Conservation (phyloP, 805 yeast species). For the Kazachstania psychrophila region DNA sequence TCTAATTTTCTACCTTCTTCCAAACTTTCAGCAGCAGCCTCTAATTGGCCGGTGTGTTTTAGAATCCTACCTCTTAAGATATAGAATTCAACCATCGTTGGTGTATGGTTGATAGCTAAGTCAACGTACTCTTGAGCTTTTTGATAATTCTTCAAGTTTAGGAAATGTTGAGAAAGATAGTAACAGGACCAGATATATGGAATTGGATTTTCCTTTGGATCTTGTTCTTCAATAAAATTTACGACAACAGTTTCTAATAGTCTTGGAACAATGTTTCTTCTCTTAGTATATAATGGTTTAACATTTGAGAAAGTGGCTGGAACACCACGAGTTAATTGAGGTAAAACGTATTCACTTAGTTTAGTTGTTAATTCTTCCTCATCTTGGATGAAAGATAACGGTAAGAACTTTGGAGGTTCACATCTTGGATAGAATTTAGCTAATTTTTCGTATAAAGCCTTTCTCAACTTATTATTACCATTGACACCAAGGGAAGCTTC, state of each 20-base stretch:
- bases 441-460: slow-evolving; percentile 55
- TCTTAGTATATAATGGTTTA: slow-evolving; percentile 61
- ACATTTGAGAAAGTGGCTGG: slow-evolving; percentile 85
- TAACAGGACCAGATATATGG: slow-evolving; percentile 56
- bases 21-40: slow-evolving; percentile 56
- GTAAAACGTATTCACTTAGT: slow-evolving; percentile 45
- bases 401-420: slow-evolving; percentile 71
- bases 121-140: slow-evolving; percentile 52
- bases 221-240: slow-evolving; percentile 35
- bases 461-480: slow-evolving; percentile 41
- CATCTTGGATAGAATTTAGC: slow-evolving; percentile 68
- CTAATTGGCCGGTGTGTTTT: slow-evolving; percentile 57
- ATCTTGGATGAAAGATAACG: slow-evolving; percentile 61
- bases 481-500: slow-evolving; percentile 51
- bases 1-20: slow-evolving; percentile 67
- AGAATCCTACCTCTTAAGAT: slow-evolving; percentile 71
- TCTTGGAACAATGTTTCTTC: slow-evolving; percentile 29
- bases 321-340: slow-evolving; percentile 67
- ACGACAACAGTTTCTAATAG: slow-evolving; percentile 46
- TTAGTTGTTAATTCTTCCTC: slow-evolving; percentile 36
- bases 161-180: slow-evolving; percentile 70
- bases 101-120: slow-evolving; percentile 59
- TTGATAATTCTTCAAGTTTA: slow-evolving; percentile 43
- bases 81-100: slow-evolving; percentile 76
- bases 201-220: slow-evolving; percentile 28